These are phyloP conservation scores for Buddleja alternifolia DNA, from an alignment of 257 asterid genomes.

Conservation along the genomic window DNA sequence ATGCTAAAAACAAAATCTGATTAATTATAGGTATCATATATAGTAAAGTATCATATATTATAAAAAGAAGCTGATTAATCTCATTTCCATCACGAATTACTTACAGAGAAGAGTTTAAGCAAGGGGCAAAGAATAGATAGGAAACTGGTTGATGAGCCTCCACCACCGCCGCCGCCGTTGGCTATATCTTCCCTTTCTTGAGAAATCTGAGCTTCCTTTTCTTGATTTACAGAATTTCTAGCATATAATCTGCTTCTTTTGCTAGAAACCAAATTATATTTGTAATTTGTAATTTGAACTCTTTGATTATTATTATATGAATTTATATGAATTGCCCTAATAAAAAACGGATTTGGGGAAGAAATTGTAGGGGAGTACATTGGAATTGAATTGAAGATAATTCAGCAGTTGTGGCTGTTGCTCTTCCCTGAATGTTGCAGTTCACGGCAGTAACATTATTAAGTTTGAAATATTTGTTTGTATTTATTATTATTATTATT, in stretches of 20 bases:
- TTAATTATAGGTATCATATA: too few species aligned
- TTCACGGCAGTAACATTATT: not conserved
- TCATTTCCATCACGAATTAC: slow-evolving; percentile 22
- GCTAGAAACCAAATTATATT: slow-evolving; percentile 22
- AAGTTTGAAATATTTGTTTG: too few species aligned
- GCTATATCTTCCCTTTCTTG: slow-evolving; percentile 33
- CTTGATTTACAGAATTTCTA: slow-evolving; percentile 37
- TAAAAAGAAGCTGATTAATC: not conserved
- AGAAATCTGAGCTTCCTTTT: slow-evolving; percentile 33
- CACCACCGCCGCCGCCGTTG: slow-evolving; percentile 35
- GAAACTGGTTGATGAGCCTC: slow-evolving; percentile 59
- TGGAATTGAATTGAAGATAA: too few species aligned
- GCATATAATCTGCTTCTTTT: slow-evolving; percentile 29
- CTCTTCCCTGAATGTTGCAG: not conserved
- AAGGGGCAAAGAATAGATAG: slow-evolving; percentile 80
- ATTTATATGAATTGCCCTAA: not conserved
- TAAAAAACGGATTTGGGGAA: slow-evolving; percentile 32
- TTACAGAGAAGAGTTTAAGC: slow-evolving; percentile 77
- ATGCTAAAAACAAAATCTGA: not conserved
- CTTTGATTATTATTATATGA: not conserved
- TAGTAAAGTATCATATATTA: not conserved
- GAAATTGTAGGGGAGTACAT: slow-evolving; percentile 36
- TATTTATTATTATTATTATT: too few species aligned
- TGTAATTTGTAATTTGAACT: slow-evolving; percentile 32
- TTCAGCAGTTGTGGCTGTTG: slow-evolving; percentile 25